These are phyloP conservation scores for Fusarium cicatricum DNA, from an alignment of 2,329 filamentous ascomycete species.

Conservation along the genomic window DNA sequence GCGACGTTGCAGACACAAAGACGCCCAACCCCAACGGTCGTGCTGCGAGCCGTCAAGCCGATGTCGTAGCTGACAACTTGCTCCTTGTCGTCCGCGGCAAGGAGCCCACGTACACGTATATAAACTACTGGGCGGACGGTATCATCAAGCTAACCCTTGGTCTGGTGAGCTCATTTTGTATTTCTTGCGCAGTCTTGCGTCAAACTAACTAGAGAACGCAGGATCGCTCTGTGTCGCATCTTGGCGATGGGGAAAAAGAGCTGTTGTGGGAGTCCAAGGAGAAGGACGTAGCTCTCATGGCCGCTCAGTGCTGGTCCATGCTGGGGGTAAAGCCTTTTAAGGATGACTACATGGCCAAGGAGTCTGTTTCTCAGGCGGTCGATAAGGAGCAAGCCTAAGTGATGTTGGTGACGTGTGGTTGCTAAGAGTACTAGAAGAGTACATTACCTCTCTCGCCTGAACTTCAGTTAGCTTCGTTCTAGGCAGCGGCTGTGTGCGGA, in stretches of 20 bases:
- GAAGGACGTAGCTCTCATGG: conserved; percentile 55
- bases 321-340: conserved; percentile 57
- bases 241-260: conserved; percentile 54
- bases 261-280: conserved; percentile 53
- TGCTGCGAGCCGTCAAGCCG: conserved; percentile 62
- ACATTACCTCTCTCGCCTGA: too few relatives aligned
- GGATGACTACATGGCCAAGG: conserved; percentile 40
- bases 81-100: conserved; percentile 54
- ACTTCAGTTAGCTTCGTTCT: too few relatives aligned
- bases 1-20: conserved; percentile 66
- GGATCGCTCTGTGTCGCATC: conserved; percentile 55
- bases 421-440: background rate
- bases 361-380: background rate
- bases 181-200: background rate
- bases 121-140: conserved; percentile 55
- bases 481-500: too few relatives aligned
- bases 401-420: background rate
- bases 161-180: conserved; percentile 51
- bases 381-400: conserved; percentile 3
- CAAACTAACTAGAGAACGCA: conserved; percentile 30
- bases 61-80: conserved; percentile 63
- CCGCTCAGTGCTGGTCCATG: conserved; percentile 51
- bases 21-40: conserved; percentile 61
- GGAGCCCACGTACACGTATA: conserved; percentile 50
- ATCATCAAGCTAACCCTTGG: conserved; percentile 64